phyloP scores from a whole-genome alignment of 2,329 filamentous ascomycete genomes.

The Davidsoniella eucalypti region DNA sequence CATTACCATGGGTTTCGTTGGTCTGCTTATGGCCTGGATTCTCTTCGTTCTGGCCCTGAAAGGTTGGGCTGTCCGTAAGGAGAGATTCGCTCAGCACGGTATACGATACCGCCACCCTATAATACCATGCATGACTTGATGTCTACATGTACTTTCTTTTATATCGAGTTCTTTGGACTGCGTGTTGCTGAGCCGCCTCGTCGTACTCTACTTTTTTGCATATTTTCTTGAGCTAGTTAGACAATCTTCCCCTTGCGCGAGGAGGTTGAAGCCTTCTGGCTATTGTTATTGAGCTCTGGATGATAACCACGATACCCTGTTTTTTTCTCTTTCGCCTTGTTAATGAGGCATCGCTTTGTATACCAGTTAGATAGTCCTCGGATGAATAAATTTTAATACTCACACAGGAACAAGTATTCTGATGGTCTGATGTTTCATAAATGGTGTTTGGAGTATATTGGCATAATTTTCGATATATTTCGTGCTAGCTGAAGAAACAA shows the following conservation, averaged over 20 bases:
- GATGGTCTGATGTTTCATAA: too few species aligned
- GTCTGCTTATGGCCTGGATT: constrained; percentile 72
- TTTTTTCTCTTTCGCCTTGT: background rate
- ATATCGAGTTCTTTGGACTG: too few species aligned
- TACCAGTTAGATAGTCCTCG: too few species aligned
- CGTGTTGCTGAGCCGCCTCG: background rate
- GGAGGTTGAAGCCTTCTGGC: background rate
- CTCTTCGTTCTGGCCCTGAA: constrained; percentile 67
- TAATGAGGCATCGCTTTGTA: too few species aligned
- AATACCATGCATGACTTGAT: too few species aligned
- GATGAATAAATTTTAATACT: too few species aligned
- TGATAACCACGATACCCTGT: background rate
- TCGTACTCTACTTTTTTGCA: background rate
- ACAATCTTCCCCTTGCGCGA: background rate
- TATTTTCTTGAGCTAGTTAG: background rate
- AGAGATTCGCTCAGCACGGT: constrained; percentile 16
- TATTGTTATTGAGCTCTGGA: background rate
- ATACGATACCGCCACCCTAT: background rate
- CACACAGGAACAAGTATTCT: too few species aligned
- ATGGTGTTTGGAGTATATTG: too few species aligned
- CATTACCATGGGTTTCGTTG: constrained; percentile 67
- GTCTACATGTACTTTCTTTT: too few species aligned
- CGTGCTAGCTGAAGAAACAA: too few species aligned
- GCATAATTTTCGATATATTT: too few species aligned
- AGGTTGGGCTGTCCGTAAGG: constrained; percentile 56